Evolutionary conservation across 2,329 filamentous ascomycete species (phyloP).

Genomic region (Ophiostoma sp.): DNA sequence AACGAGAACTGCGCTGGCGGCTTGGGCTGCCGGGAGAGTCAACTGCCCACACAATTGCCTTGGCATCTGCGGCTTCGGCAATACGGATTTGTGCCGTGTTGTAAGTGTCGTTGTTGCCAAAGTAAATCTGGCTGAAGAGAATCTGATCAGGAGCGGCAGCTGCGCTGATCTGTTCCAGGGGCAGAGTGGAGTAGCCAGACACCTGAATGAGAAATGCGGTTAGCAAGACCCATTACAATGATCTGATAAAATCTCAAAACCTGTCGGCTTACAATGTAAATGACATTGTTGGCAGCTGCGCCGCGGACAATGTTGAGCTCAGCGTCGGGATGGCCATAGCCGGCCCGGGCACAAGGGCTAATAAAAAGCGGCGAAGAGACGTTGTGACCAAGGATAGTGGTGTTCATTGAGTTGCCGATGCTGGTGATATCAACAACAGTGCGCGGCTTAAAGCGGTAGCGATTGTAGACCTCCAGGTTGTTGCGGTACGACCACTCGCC

Average conservation of each 20-base stretch:
- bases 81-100: background rate
- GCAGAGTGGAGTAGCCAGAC: background rate
- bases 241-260: background rate
- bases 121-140: constrained; percentile 6
- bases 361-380: background rate
- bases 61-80: background rate
- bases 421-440: constrained; percentile 10
- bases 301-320: constrained; percentile 7
- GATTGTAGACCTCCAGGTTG: constrained; percentile 8
- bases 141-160: constrained; percentile 3
- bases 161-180: background rate
- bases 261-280: background rate
- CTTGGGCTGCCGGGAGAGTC: constrained; percentile 9
- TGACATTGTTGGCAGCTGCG: constrained; percentile 5
- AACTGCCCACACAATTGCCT: constrained; percentile 10
- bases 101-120: constrained; percentile 13
- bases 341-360: constrained; percentile 5
- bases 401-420: constrained; percentile 4
- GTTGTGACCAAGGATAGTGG: constrained; percentile 3
- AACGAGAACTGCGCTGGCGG: constrained; percentile 9
- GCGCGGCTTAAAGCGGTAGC: constrained; percentile 10
- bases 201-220: background rate
- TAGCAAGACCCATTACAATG: background rate
- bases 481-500: constrained; percentile 9
- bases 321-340: constrained; percentile 8